These are phyloP conservation scores for Pinus tabuliformis DNA, from an alignment of 75 land plant genomes.

Conservation along the genomic window DNA sequence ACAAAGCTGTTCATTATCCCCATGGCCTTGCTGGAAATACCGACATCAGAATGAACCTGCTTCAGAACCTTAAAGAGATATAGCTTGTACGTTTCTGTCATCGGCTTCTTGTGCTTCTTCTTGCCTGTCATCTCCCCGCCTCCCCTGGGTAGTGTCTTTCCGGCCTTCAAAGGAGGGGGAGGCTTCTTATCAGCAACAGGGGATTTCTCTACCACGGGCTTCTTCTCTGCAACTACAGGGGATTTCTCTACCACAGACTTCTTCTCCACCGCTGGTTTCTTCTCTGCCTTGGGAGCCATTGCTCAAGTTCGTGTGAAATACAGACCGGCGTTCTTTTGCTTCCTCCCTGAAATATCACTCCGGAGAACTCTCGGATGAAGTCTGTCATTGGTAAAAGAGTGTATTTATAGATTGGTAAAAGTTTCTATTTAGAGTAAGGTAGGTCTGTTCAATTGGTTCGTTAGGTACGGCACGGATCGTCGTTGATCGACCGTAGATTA, in stretches of 20 bases:
- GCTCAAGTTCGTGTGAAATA: too few species aligned
- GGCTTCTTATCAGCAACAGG: conserved; percentile 16
- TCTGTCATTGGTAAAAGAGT: too few species aligned
- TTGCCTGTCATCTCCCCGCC: conserved; percentile 16
- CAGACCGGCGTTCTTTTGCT: too few species aligned
- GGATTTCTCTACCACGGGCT: conserved; percentile 7
- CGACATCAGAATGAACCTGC: conserved; percentile 75
- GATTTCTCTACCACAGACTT: neutral
- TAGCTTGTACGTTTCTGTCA: conserved; percentile 34
- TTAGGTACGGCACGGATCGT: too few species aligned
- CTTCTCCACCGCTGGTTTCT: too few species aligned
- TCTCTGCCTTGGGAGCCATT: too few species aligned
- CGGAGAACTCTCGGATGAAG: too few species aligned
- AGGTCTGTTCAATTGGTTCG: too few species aligned
- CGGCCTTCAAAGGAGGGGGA: conserved; percentile 12
- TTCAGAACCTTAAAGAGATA: conserved; percentile 57
- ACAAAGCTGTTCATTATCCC: conserved; percentile 53
- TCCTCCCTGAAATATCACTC: too few species aligned
- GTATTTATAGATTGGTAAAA: too few species aligned
- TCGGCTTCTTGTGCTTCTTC: conserved; percentile 22
- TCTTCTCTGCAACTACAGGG: neutral
- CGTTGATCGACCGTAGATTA: too few species aligned
- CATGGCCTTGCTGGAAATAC: conserved; percentile 74
- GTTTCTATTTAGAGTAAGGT: too few species aligned
- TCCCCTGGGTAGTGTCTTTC: conserved; percentile 27